These are phyloP conservation scores for Exophiala sideris DNA, from an alignment of 2,329 filamentous ascomycete genomes.

Conservation along the genomic window DNA sequence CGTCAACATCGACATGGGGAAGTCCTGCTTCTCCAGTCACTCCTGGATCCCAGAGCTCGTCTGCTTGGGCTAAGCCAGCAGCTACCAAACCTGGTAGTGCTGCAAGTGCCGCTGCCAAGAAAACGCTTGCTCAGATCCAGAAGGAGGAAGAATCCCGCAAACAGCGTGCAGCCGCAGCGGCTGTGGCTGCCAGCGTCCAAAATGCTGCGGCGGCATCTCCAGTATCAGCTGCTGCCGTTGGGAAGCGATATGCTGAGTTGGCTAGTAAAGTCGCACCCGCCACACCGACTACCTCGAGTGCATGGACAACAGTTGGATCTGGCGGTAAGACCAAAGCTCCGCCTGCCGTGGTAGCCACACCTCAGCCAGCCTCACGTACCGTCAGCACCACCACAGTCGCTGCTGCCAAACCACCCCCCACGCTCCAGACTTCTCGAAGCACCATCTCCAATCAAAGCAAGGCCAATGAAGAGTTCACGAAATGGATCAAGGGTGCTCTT, in stretches of 20 bases:
- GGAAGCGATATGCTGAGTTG: constrained; percentile 92
- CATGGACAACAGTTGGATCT: constrained; percentile 94
- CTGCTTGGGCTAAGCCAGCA: constrained; percentile 51
- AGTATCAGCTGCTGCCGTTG: constrained; percentile 46
- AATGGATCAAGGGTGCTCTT: constrained; percentile 82
- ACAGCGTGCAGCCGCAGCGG: constrained; percentile 61
- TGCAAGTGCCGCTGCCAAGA: constrained; percentile 56
- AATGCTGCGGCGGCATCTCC: constrained; percentile 42
- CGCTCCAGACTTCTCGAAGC: constrained; percentile 50
- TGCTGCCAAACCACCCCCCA: constrained; percentile 51
- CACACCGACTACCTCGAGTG: constrained; percentile 48
- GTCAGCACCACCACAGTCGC: constrained; percentile 40
- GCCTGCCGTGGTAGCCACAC: constrained; percentile 50
- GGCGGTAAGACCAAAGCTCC: constrained; percentile 86
- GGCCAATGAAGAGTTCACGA: constrained; percentile 88
- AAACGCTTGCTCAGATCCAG: constrained; percentile 93
- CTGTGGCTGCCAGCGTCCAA: constrained; percentile 46
- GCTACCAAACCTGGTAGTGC: constrained; percentile 40
- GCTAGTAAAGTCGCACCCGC: constrained; percentile 68
- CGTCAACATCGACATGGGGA: constrained; percentile 85
- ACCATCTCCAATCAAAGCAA: constrained; percentile 49
- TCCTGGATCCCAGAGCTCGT: constrained; percentile 42
- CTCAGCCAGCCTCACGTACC: constrained; percentile 46
- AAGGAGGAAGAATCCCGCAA: constrained; percentile 92
- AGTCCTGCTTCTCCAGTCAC: constrained; percentile 67